These are phyloP conservation scores for Saccharomycopsis oosterbeekiorum DNA, from an alignment of 805 yeast species.

Conservation along the genomic window DNA sequence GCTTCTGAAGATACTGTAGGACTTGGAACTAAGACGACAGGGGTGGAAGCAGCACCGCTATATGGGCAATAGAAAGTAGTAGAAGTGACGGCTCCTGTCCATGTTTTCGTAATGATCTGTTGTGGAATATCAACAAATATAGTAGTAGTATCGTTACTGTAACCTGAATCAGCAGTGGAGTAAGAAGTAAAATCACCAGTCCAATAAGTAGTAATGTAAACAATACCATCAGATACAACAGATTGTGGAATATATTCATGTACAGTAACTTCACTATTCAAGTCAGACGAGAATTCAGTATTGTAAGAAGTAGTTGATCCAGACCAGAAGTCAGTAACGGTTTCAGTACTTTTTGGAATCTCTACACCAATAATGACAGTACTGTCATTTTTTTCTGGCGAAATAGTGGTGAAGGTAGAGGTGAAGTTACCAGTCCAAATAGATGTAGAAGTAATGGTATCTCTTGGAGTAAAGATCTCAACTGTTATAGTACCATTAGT, in stretches of 20 bases:
- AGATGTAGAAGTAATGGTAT: background rate
- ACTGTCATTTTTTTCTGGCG: background rate
- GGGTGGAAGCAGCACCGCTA: too few relatives aligned
- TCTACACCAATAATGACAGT: background rate
- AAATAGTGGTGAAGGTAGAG: constrained; percentile 2
- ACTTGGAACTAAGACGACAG: background rate
- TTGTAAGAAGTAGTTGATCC: background rate
- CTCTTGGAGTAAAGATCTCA: background rate
- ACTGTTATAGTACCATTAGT: background rate
- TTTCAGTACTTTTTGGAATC: background rate
- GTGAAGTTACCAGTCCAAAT: constrained; percentile 2
- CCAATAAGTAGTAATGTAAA: constrained; percentile 1
- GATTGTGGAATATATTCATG: background rate
- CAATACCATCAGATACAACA: background rate
- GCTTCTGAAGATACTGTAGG: background rate
- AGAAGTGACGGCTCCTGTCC: too few relatives aligned
- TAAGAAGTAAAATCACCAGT: constrained; percentile 1
- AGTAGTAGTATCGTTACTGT: background rate
- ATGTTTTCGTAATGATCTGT: background rate
- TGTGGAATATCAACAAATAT: background rate
- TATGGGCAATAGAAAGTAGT: too few relatives aligned
- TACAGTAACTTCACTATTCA: background rate
- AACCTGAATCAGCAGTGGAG: background rate
- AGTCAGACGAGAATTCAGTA: background rate
- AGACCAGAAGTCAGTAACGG: background rate